These are phyloP conservation scores for Neurospora africana DNA, from an alignment of 495 filamentous ascomycete genomes.

Conservation along the genomic window DNA sequence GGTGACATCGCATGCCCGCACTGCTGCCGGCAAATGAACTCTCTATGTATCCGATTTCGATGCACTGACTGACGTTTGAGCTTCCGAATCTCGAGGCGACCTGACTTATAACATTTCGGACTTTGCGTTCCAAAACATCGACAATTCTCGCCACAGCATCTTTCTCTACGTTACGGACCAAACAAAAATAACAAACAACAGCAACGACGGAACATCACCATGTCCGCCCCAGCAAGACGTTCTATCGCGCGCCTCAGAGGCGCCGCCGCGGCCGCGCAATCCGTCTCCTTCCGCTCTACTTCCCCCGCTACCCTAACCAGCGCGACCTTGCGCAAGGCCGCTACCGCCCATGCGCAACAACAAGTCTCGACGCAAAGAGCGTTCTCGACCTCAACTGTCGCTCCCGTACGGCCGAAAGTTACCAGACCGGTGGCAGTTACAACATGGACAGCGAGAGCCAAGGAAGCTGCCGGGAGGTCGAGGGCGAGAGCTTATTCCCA, in stretches of 20 bases:
- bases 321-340: neutral
- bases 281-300: neutral
- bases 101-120: neutral
- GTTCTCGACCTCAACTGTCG: neutral
- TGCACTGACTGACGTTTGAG: neutral
- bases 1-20: neutral
- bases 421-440: neutral
- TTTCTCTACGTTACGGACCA: neutral
- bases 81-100: neutral
- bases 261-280: neutral
- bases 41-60: neutral
- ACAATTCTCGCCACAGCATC: neutral
- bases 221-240: neutral
- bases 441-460: neutral
- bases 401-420: neutral
- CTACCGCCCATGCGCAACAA: neutral
- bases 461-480: neutral
- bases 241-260: neutral
- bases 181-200: neutral
- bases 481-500: neutral
- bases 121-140: neutral
- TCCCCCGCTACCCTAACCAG: neutral
- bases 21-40: neutral
- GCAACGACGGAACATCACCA: neutral
- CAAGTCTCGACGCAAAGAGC: neutral